Conservation (phyloP, 768 basidiomycete species). For the Sistotremastrum suecicum region DNA sequence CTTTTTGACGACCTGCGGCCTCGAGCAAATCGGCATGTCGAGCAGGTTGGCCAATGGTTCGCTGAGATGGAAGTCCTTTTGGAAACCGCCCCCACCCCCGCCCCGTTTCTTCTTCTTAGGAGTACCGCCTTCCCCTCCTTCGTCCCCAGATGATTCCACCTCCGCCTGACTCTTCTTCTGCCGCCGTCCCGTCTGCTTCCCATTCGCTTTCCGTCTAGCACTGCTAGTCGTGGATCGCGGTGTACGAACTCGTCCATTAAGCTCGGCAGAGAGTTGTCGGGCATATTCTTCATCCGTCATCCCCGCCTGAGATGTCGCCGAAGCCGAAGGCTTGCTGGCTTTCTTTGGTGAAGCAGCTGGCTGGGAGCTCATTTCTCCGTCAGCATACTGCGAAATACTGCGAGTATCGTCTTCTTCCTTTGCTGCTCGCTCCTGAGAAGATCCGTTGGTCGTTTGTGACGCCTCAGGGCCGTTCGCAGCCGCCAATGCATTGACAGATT, state of each 20-base stretch:
- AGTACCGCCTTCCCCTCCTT: constrained; percentile 32
- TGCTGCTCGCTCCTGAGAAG: constrained; percentile 16
- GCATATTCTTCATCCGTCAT: constrained; percentile 60
- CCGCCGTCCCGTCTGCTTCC: constrained; percentile 26
- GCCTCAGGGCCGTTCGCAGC: constrained; percentile 10
- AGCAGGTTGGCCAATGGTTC: constrained; percentile 60
- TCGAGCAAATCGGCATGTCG: constrained; percentile 54
- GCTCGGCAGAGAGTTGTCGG: constrained; percentile 53
- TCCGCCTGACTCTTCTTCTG: constrained; percentile 43
- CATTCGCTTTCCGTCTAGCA: constrained; percentile 21
- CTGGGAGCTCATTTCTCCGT: constrained; percentile 10
- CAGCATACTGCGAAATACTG: constrained; percentile 12
- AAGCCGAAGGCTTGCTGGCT: not conserved
- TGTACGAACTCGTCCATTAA: constrained; percentile 47
- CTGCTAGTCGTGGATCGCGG: constrained; percentile 23
- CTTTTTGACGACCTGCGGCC: constrained; percentile 83
- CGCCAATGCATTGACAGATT: constrained; percentile 31
- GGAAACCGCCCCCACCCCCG: constrained; percentile 52
- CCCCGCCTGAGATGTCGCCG: constrained; percentile 17
- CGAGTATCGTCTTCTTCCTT: constrained; percentile 16
- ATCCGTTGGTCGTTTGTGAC: constrained; percentile 11
- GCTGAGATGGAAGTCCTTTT: constrained; percentile 52
- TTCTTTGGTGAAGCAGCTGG: constrained; percentile 5
- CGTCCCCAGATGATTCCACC: constrained; percentile 35
- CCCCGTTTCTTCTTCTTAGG: constrained; percentile 32